Evolutionary conservation across 345 rosid genomes (phyloP).

Genomic region (Citropsis articulata): DNA sequence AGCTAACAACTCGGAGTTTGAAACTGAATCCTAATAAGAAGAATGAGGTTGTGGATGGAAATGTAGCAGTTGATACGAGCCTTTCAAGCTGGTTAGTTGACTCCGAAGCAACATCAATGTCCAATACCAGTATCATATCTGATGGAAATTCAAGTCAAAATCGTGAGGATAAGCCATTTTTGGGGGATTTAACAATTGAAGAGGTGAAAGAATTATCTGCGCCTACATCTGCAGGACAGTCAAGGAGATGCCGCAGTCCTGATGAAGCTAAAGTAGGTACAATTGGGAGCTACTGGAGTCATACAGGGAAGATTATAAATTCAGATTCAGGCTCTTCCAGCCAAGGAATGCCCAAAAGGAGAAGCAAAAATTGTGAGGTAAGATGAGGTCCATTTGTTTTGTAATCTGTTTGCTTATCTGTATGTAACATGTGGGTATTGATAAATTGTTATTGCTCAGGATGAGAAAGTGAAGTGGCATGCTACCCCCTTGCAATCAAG

Average conservation of each 20-base stretch:
- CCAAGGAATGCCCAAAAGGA: conserved; percentile 36
- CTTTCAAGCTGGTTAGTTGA: conserved; percentile 65
- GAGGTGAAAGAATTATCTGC: conserved; percentile 38
- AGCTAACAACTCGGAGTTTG: neutral
- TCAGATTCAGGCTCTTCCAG: conserved; percentile 33
- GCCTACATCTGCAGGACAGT: conserved; percentile 30
- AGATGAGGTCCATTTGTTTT: neutral
- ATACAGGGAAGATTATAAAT: conserved; percentile 29
- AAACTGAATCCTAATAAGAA: conserved; percentile 8
- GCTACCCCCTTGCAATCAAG: conserved; percentile 33
- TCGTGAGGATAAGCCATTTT: conserved; percentile 31
- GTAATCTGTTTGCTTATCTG: neutral
- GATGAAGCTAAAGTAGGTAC: conserved; percentile 55
- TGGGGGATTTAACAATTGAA: conserved; percentile 36
- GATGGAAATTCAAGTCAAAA: conserved; percentile 28
- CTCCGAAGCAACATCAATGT: conserved; percentile 34
- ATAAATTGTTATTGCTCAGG: conserved; percentile 21
- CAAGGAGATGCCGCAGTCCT: conserved; percentile 28
- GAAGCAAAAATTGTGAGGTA: conserved; percentile 43
- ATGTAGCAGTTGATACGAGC: conserved; percentile 55
- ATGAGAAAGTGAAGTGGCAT: conserved; percentile 39
- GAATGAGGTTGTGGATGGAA: conserved; percentile 22
- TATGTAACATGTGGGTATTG: neutral
- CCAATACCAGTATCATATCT: conserved; percentile 31
- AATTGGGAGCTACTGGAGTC: conserved; percentile 59